phyloP scores from a whole-genome alignment of 306 rosid species.

The Comarum palustre region DNA sequence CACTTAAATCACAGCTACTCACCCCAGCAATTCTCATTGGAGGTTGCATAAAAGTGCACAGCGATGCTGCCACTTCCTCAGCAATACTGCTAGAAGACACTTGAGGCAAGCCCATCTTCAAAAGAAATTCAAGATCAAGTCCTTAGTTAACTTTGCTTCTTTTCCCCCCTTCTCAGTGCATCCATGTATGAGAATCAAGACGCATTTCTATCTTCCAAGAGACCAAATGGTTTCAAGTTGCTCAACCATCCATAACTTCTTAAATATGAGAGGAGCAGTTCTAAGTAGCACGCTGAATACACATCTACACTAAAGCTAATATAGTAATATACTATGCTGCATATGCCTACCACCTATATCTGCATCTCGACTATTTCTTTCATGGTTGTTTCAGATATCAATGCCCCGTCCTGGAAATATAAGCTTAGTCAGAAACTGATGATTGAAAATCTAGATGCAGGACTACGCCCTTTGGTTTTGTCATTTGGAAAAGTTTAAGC shows the following conservation, averaged over 20 bases:
- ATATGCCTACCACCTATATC: slow-evolving; percentile 6
- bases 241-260: slow-evolving; percentile 11
- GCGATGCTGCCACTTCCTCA: slow-evolving; percentile 60
- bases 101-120: slow-evolving; percentile 69
- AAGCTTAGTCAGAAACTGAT: slow-evolving; percentile 18
- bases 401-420: slow-evolving; percentile 31
- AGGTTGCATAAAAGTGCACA: slow-evolving; percentile 48
- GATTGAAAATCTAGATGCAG: slow-evolving; percentile 4
- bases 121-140: slow-evolving; percentile 19
- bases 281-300: slow-evolving; percentile 18
- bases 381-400: slow-evolving; percentile 14
- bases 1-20: slow-evolving; percentile 52
- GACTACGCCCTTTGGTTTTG: background rate
- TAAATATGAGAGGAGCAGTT: slow-evolving; percentile 14
- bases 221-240: slow-evolving; percentile 17
- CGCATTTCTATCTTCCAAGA: slow-evolving; percentile 18
- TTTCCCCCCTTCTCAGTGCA: slow-evolving; percentile 12
- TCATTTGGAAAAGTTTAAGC: background rate
- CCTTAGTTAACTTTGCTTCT: slow-evolving; percentile 18
- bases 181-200: slow-evolving; percentile 21
- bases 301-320: background rate
- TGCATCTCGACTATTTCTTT: slow-evolving; percentile 10
- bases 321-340: background rate
- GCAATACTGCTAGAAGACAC: slow-evolving; percentile 46
- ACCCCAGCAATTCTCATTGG: slow-evolving; percentile 36